Evolutionary conservation across 2,329 filamentous ascomycete species (phyloP), one percentile per base, ranked within the genome.

Genomic region (Aspergillus sp.): DNA sequence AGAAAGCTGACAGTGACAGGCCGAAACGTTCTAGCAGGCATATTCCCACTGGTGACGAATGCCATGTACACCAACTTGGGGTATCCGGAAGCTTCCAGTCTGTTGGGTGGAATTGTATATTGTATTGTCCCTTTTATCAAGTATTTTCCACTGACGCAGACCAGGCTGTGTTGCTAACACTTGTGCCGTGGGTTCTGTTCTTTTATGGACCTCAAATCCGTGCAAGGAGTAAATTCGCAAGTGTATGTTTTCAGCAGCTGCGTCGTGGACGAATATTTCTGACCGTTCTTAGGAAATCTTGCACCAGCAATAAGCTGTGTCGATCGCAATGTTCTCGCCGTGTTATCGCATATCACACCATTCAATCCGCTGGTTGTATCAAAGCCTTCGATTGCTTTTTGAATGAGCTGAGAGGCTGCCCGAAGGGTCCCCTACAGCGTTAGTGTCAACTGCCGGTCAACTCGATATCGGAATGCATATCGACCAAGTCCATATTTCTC

Each of bases 121-220:
- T 40, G 7, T 10, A 31, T 5, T 6, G 5, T 33, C 3, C 26
- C 4, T 12, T 10, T 4, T 26, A 7, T 0, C 19, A 29, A n/a
- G 26, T 9, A 11, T 8, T 13, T 4, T 31, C n/a, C 9, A 58
- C 11, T n/a, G 12, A 3, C 10, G 27, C 4, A 28, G 42, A 19
- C 27, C 69, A 61, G 78, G 76, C 2, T 70, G 73, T 2, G 44
- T 19, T 77, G 2, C 64, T 96, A 49, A 90, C 87, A 0, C 62
- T 86, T 2, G 89, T 95, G n/a, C 91, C 90, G 0, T 96, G 89
- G 87, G 82, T 90, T 0, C 64, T 96, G 40, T 78, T 90, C 0
- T 80, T 93, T 29, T 93, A 81, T 53, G 91, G 90, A 0, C 81
- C 85, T 30, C 78, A 60, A 51, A 95, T 96, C 50, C 75, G 90